Conservation (phyloP, 75 land plant species). For the Sequoiadendron giganteum region DNA sequence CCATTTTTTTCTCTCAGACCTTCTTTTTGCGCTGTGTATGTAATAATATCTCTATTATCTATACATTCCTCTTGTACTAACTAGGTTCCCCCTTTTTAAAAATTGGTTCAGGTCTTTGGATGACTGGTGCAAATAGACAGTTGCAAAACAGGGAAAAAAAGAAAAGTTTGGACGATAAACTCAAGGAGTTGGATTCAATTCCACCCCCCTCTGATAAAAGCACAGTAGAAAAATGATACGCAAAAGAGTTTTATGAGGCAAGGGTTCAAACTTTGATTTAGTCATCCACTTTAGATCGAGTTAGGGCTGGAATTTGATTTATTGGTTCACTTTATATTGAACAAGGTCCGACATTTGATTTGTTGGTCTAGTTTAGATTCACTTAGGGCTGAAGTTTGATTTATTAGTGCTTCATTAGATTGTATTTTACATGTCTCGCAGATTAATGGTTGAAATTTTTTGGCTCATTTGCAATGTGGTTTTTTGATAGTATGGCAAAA, state of each 20-base stretch:
- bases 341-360: not conserved
- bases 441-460: not conserved
- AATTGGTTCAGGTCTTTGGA: slow-evolving; percentile 5
- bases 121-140: not conserved
- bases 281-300: not conserved
- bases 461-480: not conserved
- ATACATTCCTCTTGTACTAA: not conserved
- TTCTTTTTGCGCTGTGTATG: not conserved
- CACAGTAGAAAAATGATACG: not conserved
- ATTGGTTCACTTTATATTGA: not conserved
- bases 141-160: slow-evolving; percentile 14
- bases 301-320: not conserved
- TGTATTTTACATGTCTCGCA: not conserved
- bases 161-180: slow-evolving; percentile 12
- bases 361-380: not conserved
- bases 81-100: not conserved
- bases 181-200: slow-evolving; percentile 11
- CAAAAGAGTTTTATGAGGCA: not conserved
- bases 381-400: too few species aligned
- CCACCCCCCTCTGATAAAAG: not conserved
- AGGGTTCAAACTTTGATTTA: not conserved
- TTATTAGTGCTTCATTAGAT: not conserved
- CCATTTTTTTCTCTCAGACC: not conserved
- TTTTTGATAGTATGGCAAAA: not conserved
- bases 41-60: not conserved